phyloP scores from a whole-genome alignment of 192 early-diverging fungal species.

The Gonapodya sp. region DNA sequence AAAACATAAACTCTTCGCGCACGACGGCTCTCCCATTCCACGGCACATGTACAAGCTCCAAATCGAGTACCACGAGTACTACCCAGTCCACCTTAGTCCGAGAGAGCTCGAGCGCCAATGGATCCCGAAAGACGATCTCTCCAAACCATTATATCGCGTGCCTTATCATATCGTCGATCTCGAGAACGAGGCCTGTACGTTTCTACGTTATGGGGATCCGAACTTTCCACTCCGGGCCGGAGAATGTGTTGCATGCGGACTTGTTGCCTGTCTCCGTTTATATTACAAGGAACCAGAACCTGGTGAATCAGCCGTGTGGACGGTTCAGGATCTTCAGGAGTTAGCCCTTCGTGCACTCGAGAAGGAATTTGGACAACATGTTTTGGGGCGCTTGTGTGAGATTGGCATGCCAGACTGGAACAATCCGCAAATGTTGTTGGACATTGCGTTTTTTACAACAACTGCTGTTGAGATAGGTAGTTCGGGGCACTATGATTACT shows the following conservation, averaged over 20 bases:
- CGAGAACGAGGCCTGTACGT: not conserved
- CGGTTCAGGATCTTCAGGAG: not conserved
- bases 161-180: not conserved
- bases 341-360: not conserved
- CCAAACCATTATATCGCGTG: not conserved
- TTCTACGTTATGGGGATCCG: not conserved
- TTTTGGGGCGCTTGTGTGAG: not conserved
- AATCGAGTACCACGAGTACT: not conserved
- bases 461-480: slow-evolving; percentile 1
- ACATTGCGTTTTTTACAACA: slow-evolving; percentile 1
- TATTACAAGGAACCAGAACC: not conserved
- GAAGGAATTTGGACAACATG: not conserved
- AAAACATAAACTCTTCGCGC: not conserved
- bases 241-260: not conserved
- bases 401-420: not conserved
- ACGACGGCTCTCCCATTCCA: not conserved
- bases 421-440: not conserved
- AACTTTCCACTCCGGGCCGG: not conserved
- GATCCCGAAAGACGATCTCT: not conserved
- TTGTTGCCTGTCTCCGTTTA: not conserved
- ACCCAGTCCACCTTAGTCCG: not conserved
- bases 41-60: not conserved
- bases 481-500: not conserved
- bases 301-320: not conserved
- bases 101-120: not conserved